Evolutionary conservation across 768 basidiomycete genomes (phyloP), one percentile per base, ranked within the genome.

Genomic region (Mycena olivaceomarginata): DNA sequence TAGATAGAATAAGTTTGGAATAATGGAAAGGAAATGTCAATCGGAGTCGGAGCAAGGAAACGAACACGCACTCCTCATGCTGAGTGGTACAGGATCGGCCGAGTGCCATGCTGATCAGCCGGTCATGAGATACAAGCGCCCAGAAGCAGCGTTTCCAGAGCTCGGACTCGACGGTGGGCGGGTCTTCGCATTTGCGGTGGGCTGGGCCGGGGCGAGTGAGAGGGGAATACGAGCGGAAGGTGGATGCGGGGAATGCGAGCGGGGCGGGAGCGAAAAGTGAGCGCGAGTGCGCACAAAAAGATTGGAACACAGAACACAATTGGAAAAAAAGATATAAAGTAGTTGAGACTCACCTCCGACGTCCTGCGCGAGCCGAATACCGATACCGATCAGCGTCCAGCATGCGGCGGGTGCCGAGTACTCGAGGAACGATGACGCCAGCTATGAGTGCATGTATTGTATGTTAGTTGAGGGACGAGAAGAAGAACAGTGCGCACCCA

Each of bases 111-210:
- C 91, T 90, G n/a, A 87, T 80, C 22, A 85, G 72, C 59, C 91
- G 82, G 79, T 93, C 92, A 53, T 90, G 80, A 22, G 79, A 22
- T 20, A 72, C 70, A 12, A 72, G 46, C 31, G 40, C 89, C 91
- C 92, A 93, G 79, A 93, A 93, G 6, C 89, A 90, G 31, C 93
- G 90, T 82, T 94, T 94, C 91, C 94, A 95, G 22, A 94, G 88
- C 82, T 97, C 95, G 69, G 92, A 89, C 78, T 95, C 93, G 11
- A 87, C 84, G 10, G 85, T 89, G 5, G 87, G 88, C n/a, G 83
- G 82, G 72, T 9, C 81, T 18, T 81, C 72, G 62, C 83, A 84
- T 37, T 89, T 25, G 3, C 75, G 60, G 39, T 76, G 75, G 1
- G 64, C 75, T n/a, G 25, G 25, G 25, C 25, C 25, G 25, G 25